A percentile compares a stretch with the other conserved stretches of the same genome.
These are phyloP conservation scores for Vanderwaltozyma tropicalis DNA, from an alignment of 805 yeast species.

Conservation along the genomic window DNA sequence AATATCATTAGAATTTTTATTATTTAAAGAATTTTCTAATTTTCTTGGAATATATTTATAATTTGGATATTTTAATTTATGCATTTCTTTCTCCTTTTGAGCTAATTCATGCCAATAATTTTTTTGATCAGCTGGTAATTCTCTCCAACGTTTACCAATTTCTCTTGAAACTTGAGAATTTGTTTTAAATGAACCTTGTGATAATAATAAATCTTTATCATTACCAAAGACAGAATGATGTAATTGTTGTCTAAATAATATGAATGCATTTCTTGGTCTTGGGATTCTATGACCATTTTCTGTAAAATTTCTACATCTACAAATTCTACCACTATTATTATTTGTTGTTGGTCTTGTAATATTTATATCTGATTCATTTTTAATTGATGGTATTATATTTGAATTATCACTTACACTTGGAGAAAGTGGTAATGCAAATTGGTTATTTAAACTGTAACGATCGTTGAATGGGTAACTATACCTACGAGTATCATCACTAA, in stretches of 20 bases:
- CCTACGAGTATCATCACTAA: too few relatives aligned
- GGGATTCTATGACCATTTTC: slow-evolving; percentile 33
- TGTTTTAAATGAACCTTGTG: slow-evolving; percentile 28
- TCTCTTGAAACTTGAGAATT: slow-evolving; percentile 45
- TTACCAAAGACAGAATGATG: slow-evolving; percentile 42
- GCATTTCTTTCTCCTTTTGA: slow-evolving; percentile 71
- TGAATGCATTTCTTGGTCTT: slow-evolving; percentile 70
- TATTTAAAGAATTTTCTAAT: slow-evolving; percentile 1
- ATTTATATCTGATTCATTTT: background rate
- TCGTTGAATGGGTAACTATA: too few relatives aligned
- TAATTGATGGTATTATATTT: background rate
- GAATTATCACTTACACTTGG: background rate
- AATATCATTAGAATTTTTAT: background rate
- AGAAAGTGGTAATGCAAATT: background rate
- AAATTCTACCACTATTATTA: background rate
- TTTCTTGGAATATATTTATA: slow-evolving; percentile 62
- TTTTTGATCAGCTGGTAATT: slow-evolving; percentile 41
- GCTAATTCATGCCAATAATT: slow-evolving; percentile 72
- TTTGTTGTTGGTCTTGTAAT: background rate
- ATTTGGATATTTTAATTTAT: slow-evolving; percentile 77
- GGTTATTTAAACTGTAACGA: too few relatives aligned
- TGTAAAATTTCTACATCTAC: slow-evolving; percentile 2
- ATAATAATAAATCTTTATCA: slow-evolving; percentile 7
- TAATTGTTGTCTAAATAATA: slow-evolving; percentile 71
- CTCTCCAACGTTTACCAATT: slow-evolving; percentile 34